Base-by-base conservation (phyloP, 2,329 filamentous ascomycete genomes). In the Simplicillium aogashimaense region DNA sequence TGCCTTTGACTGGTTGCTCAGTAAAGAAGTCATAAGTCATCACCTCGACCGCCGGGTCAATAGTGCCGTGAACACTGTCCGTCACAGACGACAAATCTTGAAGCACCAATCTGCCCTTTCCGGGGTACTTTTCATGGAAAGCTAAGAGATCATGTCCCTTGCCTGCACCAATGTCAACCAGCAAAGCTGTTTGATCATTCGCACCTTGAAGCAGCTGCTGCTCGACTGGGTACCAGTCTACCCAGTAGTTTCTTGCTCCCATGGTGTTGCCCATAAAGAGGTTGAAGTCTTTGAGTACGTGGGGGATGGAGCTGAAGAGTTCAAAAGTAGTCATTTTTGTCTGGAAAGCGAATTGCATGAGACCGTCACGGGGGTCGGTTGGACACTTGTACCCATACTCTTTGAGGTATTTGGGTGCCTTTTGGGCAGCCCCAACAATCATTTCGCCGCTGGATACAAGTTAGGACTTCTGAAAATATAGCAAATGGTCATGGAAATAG, bases 21-120 rank as follows among this genome's bases (percentile, higher is more conserved):
- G 48, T 51, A 37, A 56, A 57, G 37, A 52, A 64, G 38, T 66
- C 59, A 30, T 65, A 58, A 1, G 48, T 38, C 51, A 58, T 57
- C 2, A 17, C 39, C 35, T 58, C 51, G 6, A 58, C 50, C 7
- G 35, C 39, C 1, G 50, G 40, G 8, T 47, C 37, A 14, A 60
- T 36, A 0, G 50, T 29, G 7, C 47, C 39, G 6, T 25, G 20
- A 10, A 58, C 51, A 31, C 29, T 36, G 12, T 43, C 45, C 16
- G 49, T 47, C 3, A 55, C 51, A 1, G 46, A 17, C 0, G 45
- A 46, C 3, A 53, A 34, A 36, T 59, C 57, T 37, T 59, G 53
- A 2, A 58, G 45, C n/a, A 58, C 37, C 1, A 58, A 45, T 20
- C 34, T 42, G 4, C 52, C 52, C 4, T 39, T 10, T 6, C 41